Evolutionary conservation across 2,329 filamentous ascomycete genomes (phyloP).

Genomic region (Xylariaceae sp.): DNA sequence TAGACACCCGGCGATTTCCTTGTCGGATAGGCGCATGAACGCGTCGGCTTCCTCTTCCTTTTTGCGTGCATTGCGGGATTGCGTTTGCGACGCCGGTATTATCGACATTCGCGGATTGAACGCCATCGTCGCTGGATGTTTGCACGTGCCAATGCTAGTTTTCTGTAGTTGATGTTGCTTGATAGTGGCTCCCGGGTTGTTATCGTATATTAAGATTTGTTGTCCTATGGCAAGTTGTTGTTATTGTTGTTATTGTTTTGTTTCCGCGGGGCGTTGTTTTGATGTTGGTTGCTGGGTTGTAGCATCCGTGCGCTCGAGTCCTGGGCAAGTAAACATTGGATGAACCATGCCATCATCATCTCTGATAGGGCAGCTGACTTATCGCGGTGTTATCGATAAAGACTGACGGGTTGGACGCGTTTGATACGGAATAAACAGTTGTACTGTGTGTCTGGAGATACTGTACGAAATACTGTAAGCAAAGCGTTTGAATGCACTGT

Average conservation of each 20-base stretch:
- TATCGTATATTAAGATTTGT: background rate
- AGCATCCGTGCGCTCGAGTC: background rate
- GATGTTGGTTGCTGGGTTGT: slow-evolving; percentile 14
- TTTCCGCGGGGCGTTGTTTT: slow-evolving; percentile 10
- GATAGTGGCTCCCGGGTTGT: too few relatives aligned
- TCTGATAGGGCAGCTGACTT: slow-evolving; percentile 10
- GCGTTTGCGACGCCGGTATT: slow-evolving; percentile 48
- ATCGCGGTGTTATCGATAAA: background rate
- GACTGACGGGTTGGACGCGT: background rate
- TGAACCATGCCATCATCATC: background rate
- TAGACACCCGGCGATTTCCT: slow-evolving; percentile 93
- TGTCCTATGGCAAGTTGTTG: background rate
- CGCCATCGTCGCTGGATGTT: slow-evolving; percentile 39
- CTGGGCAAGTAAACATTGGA: slow-evolving; percentile 13
- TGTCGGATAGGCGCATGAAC: slow-evolving; percentile 56
- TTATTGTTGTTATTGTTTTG: background rate
- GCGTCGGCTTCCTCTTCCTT: slow-evolving; percentile 56
- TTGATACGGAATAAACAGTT: background rate
- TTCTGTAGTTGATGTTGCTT: background rate
- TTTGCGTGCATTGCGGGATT: slow-evolving; percentile 47
- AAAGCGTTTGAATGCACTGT: too few relatives aligned
- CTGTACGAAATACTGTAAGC: too few relatives aligned
- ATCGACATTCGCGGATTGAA: slow-evolving; percentile 59
- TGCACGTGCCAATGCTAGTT: background rate
- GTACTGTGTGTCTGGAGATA: too few relatives aligned